Evolutionary conservation across 345 rosid genomes (phyloP).

Genomic region (Camelina sativa): DNA sequence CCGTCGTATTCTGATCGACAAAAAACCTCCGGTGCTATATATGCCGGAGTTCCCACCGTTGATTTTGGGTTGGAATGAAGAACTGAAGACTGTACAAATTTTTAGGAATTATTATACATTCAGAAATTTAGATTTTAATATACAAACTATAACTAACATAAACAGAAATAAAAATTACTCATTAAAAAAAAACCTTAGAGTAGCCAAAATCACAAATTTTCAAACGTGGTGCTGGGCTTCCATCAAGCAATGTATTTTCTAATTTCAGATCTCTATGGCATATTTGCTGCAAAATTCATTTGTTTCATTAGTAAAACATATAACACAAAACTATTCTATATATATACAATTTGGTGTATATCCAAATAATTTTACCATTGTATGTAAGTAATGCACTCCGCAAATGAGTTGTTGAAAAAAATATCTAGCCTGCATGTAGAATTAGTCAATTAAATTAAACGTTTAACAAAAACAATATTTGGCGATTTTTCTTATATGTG

Average conservation of each 20-base stretch:
- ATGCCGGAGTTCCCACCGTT: slow-evolving; percentile 99
- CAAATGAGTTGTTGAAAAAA: slow-evolving; percentile 82
- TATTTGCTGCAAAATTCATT: slow-evolving; percentile 67
- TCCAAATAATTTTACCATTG: slow-evolving; percentile 53
- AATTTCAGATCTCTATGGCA: slow-evolving; percentile 92
- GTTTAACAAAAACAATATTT: background rate
- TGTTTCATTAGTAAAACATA: background rate
- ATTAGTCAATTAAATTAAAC: background rate
- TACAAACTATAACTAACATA: background rate
- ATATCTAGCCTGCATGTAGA: slow-evolving; percentile 61
- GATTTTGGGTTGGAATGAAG: slow-evolving; percentile 95
- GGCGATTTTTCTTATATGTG: too few species aligned
- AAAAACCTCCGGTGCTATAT: slow-evolving; percentile 95
- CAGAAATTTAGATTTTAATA: background rate
- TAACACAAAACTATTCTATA: background rate
- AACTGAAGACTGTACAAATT: slow-evolving; percentile 65
- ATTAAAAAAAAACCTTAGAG: slow-evolving; percentile 66
- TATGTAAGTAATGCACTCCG: slow-evolving; percentile 69
- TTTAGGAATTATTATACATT: background rate
- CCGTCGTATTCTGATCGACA: slow-evolving; percentile 83
- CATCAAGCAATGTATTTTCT: slow-evolving; percentile 88
- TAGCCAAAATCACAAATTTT: slow-evolving; percentile 98
- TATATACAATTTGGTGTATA: background rate
- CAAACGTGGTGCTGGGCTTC: slow-evolving; percentile 89
- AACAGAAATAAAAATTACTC: too few species aligned